These are phyloP conservation scores for Sporothrix brasiliensis DNA, from an alignment of 2,329 filamentous ascomycete genomes.

Conservation along the genomic window DNA sequence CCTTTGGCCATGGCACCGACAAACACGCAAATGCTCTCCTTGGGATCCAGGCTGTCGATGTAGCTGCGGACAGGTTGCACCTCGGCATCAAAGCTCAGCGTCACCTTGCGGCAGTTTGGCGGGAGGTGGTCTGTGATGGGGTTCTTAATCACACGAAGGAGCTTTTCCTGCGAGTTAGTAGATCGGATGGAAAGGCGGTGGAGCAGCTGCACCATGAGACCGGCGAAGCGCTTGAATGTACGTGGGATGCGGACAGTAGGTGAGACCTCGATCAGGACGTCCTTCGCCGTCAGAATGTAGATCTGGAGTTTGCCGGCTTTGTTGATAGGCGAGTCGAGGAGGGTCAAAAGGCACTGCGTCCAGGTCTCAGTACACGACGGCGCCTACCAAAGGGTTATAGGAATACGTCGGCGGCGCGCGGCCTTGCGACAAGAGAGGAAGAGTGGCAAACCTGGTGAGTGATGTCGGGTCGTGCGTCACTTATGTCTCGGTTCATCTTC, in stretches of 20 bases:
- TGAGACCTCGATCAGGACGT: conserved; percentile 95
- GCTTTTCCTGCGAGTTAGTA: conserved; percentile 95
- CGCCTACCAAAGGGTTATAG: background rate
- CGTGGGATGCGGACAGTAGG: conserved; percentile 96
- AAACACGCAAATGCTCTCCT: conserved; percentile 96
- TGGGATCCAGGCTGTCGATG: conserved; percentile 72
- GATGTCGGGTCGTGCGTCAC: conserved; percentile 95
- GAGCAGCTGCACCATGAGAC: conserved; percentile 96
- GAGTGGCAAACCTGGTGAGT: conserved; percentile 78
- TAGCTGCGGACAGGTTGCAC: conserved; percentile 89
- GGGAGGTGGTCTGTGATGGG: conserved; percentile 96
- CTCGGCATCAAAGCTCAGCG: conserved; percentile 88
- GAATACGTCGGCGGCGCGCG: background rate
- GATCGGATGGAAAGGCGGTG: conserved; percentile 95
- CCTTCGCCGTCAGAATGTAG: conserved; percentile 97
- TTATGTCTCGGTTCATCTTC: conserved; percentile 99
- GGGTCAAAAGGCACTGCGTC: conserved; percentile 87
- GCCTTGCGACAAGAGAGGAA: conserved; percentile 28
- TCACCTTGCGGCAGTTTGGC: conserved; percentile 96
- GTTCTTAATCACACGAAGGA: conserved; percentile 96
- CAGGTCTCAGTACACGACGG: conserved; percentile 19
- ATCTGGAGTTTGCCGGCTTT: conserved; percentile 97
- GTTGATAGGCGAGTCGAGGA: conserved; percentile 97
- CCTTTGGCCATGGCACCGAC: conserved; percentile 99
- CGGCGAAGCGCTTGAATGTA: conserved; percentile 98